Evolutionary conservation across 164 flowering plant species (phyloP).

Genomic region (Aristolochia contorta): DNA sequence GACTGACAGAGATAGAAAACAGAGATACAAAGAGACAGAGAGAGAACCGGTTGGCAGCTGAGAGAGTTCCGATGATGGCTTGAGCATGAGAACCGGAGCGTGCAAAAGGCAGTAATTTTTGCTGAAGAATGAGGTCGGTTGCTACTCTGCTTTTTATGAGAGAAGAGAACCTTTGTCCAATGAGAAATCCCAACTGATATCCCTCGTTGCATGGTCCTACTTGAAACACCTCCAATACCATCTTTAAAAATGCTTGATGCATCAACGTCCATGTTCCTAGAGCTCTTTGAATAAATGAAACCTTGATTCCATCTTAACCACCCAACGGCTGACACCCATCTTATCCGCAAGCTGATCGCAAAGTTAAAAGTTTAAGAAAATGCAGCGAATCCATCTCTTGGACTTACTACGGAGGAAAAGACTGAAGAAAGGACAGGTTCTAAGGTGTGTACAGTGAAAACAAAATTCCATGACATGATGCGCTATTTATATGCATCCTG

Average conservation of each 20-base stretch:
- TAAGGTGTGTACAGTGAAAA: too few species aligned
- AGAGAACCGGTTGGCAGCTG: conserved; percentile 23
- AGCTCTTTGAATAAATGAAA: too few species aligned
- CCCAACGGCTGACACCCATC: not conserved
- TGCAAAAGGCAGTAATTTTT: conserved; percentile 64
- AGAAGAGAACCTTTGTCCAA: conserved; percentile 55
- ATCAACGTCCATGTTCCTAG: too few species aligned
- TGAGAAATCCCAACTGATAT: conserved; percentile 51
- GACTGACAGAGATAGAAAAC: not conserved
- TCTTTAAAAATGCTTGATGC: not conserved
- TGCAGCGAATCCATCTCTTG: too few species aligned
- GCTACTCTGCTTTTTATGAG: conserved; percentile 49
- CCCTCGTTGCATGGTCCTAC: conserved; percentile 56
- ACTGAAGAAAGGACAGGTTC: too few species aligned
- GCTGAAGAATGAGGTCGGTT: conserved; percentile 50
- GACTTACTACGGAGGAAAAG: too few species aligned
- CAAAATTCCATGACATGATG: too few species aligned
- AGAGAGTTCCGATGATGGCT: conserved; percentile 35
- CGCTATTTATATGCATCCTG: too few species aligned
- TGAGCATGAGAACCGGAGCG: conserved; percentile 22
- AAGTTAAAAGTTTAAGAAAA: too few species aligned
- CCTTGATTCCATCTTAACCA: not conserved
- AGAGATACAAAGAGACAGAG: not conserved
- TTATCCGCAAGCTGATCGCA: not conserved
- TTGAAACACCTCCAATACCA: conserved; percentile 48